Base-by-base conservation (phyloP, 2,329 filamentous ascomycete species). In the Arthrobotrys conoides region DNA sequence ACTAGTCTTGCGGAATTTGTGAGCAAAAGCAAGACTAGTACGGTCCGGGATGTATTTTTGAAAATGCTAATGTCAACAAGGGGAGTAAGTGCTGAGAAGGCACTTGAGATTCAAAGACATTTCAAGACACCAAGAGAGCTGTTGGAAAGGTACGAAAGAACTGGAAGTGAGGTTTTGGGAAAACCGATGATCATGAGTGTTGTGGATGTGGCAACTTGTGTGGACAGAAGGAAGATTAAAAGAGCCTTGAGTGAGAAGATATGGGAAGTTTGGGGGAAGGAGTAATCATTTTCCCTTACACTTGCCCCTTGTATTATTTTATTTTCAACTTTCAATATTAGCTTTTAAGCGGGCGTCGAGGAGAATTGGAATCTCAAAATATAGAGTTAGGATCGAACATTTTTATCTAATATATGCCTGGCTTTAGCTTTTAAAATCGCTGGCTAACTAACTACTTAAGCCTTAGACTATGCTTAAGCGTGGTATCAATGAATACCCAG, bases 1-100 rank as follows among this genome's bases (percentile, higher is more conserved):
- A 85, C 88, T 0, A 91, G 91, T 0, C 94, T 95, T 83, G 89
- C 90, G 0, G 90, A 90, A 0, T 85, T 95, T 53, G 90, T 90
- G 0, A 92, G 91, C 8, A 96, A 96, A 83, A 93, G 91, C 0
- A 91, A 92, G 66, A 88, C 88, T 75, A 88, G 93, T 81, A 92
- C 92, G 0, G 85, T 95, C 9, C 87, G 91, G 70, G 93, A 96
- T 81, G 84, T 94, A 0, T 95, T 89, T 81, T 85, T 96, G 27
- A 94, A 94, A 84, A 95, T 96, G 92, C 87, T 96, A 59, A 94
- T 96, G 92, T 93, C 91, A 80, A 93, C 89, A 0, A 88, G 88
- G 69, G 91, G 92, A 0, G 86, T 96, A 12, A 92, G 91, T 0
- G 91, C 91, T 2, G 92, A 94, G 81, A 93, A 92, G 82, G 93